A percentile compares a stretch with the other conserved stretches of the same genome.
phyloP scores from a whole-genome alignment of 495 filamentous ascomycete species.

The Cercophora sp. region DNA sequence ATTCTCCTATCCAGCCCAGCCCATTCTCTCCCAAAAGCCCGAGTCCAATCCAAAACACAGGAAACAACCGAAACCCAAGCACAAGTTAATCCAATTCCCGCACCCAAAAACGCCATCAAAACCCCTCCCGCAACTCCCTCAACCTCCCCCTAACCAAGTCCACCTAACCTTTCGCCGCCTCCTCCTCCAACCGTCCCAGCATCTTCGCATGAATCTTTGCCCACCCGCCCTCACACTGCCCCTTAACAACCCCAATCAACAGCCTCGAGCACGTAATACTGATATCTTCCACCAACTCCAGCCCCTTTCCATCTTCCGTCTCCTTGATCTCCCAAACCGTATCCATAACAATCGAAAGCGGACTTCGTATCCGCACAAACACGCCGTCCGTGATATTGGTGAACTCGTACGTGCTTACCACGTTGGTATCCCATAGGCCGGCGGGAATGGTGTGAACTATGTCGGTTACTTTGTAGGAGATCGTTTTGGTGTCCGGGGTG shows the following conservation, averaged over 20 bases:
- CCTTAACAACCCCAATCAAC: slow-evolving; percentile 39
- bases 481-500: neutral
- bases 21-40: too few relatives aligned
- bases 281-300: slow-evolving; percentile 39
- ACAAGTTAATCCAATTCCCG: too few relatives aligned
- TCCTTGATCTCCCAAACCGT: slow-evolving; percentile 37
- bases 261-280: slow-evolving; percentile 38
- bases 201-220: slow-evolving; percentile 40
- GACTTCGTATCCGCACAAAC: slow-evolving; percentile 44
- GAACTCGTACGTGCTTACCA: slow-evolving; percentile 45
- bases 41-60: too few relatives aligned
- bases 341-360: slow-evolving; percentile 44
- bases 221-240: slow-evolving; percentile 41
- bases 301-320: slow-evolving; percentile 11
- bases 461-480: slow-evolving; percentile 30
- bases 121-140: neutral
- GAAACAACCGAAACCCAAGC: too few relatives aligned
- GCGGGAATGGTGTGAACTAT: slow-evolving; percentile 38
- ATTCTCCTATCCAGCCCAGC: too few relatives aligned
- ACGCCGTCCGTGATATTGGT: slow-evolving; percentile 35
- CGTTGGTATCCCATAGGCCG: slow-evolving; percentile 43
- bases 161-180: too few relatives aligned
- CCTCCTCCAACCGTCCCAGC: slow-evolving; percentile 31
- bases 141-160: too few relatives aligned
- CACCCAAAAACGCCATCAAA: too few relatives aligned